phyloP scores from a whole-genome alignment of 768 basidiomycete genomes.

The Collybia sp. region DNA sequence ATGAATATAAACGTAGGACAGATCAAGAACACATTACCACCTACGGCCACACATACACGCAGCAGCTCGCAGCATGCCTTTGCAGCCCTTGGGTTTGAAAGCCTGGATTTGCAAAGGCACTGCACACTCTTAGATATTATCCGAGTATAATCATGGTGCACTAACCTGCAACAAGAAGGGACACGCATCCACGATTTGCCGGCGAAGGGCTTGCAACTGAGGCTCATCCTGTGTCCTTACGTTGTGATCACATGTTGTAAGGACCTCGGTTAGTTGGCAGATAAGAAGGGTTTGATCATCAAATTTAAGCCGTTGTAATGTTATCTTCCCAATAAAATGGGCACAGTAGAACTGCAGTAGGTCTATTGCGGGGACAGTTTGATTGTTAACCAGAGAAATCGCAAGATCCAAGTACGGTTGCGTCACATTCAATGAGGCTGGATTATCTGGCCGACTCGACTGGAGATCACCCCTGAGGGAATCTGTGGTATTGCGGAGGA shows the following conservation, averaged over 20 bases:
- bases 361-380: conserved; percentile 33
- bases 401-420: conserved; percentile 45
- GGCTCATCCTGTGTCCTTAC: no score
- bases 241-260: conserved; percentile 11
- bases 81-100: conserved; percentile 22
- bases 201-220: conserved; percentile 27
- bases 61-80: conserved; percentile 37
- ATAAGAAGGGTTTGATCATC: conserved; percentile 43
- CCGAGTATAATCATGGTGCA: conserved; percentile 2
- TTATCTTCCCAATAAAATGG: conserved; percentile 37
- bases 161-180: conserved; percentile 45
- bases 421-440: conserved; percentile 26
- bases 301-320: conserved; percentile 37
- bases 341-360: conserved; percentile 52
- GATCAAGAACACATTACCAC: conserved; percentile 5
- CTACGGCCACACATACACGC: conserved; percentile 36
- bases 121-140: conserved; percentile 7
- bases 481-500: conserved; percentile 12
- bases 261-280: conserved; percentile 36
- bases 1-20: conserved; percentile 1
- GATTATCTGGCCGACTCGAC: conserved; percentile 12
- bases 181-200: conserved; percentile 46
- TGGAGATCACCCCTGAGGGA: conserved; percentile 8
- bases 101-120: conserved; percentile 25
- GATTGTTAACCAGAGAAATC: conserved; percentile 34